phyloP scores from a whole-genome alignment of 176 grass and related monocot genomes.

The Ensete ventricosum region DNA sequence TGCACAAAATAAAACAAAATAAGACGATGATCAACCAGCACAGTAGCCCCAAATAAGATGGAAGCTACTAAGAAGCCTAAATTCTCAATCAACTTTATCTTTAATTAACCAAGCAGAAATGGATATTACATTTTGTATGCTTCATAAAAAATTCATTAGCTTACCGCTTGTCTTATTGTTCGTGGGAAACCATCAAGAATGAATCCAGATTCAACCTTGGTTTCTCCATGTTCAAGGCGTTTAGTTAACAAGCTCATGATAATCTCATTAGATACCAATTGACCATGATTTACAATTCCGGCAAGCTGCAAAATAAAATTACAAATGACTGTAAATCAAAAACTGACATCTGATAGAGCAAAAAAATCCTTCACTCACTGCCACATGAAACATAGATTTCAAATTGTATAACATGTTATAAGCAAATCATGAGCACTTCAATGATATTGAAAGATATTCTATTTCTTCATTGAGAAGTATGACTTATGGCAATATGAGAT shows the following conservation, averaged over 20 bases:
- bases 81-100: neutral
- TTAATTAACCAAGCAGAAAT: neutral
- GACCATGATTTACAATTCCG: constrained; percentile 80
- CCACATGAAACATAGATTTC: too few species aligned
- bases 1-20: neutral
- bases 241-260: constrained; percentile 78
- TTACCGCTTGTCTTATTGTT: constrained; percentile 93
- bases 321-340: neutral
- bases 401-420: too few species aligned
- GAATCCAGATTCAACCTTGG: constrained; percentile 84
- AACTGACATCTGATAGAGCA: neutral
- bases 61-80: neutral
- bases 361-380: too few species aligned
- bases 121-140: neutral
- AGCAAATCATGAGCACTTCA: too few species aligned
- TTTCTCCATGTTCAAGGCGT: constrained; percentile 59
- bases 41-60: neutral
- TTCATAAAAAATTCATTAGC: neutral
- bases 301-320: constrained; percentile 39
- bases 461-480: neutral
- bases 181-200: constrained; percentile 95
- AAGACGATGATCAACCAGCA: neutral
- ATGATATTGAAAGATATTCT: too few species aligned
- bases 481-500: neutral
- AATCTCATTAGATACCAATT: constrained; percentile 91